Base-by-base conservation (phyloP, 768 basidiomycete genomes). In the Leucocoprinus birnbaumii region DNA sequence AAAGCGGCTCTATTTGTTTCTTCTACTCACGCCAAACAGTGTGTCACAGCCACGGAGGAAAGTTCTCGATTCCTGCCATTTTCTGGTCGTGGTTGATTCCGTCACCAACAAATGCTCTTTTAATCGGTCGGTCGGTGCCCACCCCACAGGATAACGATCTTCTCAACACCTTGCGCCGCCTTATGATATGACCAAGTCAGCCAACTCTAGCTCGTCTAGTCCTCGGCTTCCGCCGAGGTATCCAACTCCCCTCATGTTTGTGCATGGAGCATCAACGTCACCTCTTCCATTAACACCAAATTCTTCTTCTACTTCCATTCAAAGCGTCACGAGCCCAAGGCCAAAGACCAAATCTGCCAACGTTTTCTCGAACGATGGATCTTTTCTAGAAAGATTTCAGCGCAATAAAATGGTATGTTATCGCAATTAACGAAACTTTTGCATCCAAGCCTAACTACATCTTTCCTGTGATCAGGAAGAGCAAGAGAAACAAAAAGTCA, bases 321-420 rank as follows among this genome's bases (percentile, higher is more conserved):
- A 35, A 31, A 50, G 21, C 57, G 41, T 43, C 45, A 46, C 41
- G 40, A 45, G 25, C 19, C 45, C 71, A 37, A 84, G 80, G 59
- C 71, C 77, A 11, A 70, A 73, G 46, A 54, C 66, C 18, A 73
- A 72, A 52, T 66, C 71, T 9, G 51, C 56, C 21, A 87, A 86
- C 63, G 77, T 87, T 19, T 88, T 88, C 64, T 76, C 84, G 52
- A 80, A 86, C 64, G 86, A 87, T 60, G 86, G 86, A 7, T 85
- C 84, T 8, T 87, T 87, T 65, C 69, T 86, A 53, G 79, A 86
- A 60, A 76, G 84, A 9, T 78, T 87, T 62, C 81, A 84, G 66
- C 78, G 80, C 26, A 70, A 72, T 45, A 80, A 77, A 68, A 77
- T 74, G 79, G 86, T 82, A 59, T 44, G 71, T 61, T 19, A 13